phyloP scores from a whole-genome alignment of 2,329 filamentous ascomycete species.

The Monosporascus sp. region DNA sequence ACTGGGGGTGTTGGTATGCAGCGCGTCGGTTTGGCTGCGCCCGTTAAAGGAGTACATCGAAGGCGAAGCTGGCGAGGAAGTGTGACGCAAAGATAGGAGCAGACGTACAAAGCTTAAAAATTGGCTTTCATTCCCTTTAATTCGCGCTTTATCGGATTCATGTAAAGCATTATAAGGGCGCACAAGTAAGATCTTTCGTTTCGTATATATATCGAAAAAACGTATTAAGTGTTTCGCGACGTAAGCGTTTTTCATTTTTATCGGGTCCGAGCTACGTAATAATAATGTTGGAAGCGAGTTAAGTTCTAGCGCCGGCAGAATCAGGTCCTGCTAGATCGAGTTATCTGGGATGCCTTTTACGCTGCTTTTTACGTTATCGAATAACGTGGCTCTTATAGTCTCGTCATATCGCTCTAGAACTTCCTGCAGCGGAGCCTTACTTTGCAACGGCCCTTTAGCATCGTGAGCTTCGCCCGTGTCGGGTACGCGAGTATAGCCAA shows the following conservation, averaged over 20 bases:
- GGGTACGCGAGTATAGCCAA: too few relatives aligned
- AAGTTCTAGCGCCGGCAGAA: background rate
- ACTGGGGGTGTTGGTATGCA: background rate
- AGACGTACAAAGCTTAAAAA: background rate
- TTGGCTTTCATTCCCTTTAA: background rate
- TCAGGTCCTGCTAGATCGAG: background rate
- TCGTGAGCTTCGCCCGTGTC: too few relatives aligned
- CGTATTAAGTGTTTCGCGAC: background rate
- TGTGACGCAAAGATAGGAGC: background rate
- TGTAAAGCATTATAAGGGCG: background rate
- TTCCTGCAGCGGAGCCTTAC: too few relatives aligned
- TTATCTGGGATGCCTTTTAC: background rate
- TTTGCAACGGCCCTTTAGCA: too few relatives aligned
- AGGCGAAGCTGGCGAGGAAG: background rate
- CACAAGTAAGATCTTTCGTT: background rate
- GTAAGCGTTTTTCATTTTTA: background rate
- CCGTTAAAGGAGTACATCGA: background rate
- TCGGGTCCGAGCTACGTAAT: background rate
- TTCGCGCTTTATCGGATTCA: background rate
- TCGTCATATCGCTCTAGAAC: too few relatives aligned
- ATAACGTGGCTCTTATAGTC: too few relatives aligned
- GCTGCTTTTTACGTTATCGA: too few relatives aligned
- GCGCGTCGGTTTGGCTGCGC: background rate
- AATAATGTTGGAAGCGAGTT: background rate
- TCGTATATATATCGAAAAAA: background rate